Percentiles rank a stretch among this genome's conserved stretches.
Conservation (phyloP, 2,329 filamentous ascomycete species). For the Fusarium sp. region DNA sequence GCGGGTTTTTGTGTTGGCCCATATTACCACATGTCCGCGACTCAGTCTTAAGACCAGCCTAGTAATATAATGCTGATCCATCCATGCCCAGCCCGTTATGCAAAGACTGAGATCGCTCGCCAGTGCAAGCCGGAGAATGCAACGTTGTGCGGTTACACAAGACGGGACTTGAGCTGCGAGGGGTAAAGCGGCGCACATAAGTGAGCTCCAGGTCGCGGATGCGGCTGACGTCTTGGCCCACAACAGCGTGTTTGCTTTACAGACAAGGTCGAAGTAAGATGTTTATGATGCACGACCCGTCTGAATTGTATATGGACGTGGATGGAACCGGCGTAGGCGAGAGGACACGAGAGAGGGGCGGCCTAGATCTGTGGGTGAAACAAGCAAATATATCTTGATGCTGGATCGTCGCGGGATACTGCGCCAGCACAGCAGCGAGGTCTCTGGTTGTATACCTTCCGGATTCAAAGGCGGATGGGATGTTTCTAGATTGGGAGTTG, state of each 20-base stretch:
- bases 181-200: constrained; percentile 30
- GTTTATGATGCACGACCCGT: not conserved
- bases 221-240: constrained; percentile 26
- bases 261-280: not conserved
- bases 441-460: constrained; percentile 11
- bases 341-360: not conserved
- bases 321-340: not conserved
- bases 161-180: constrained; percentile 40
- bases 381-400: constrained; percentile 6
- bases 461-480: not conserved
- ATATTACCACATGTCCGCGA: not conserved
- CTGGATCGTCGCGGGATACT: constrained; percentile 8
- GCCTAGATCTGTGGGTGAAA: not conserved
- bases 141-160: constrained; percentile 32
- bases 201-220: not conserved
- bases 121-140: constrained; percentile 8
- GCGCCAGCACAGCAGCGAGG: not conserved
- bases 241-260: constrained; percentile 12
- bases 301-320: not conserved
- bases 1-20: not conserved
- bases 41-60: not conserved
- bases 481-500: constrained; percentile 5
- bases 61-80: constrained; percentile 15
- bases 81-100: not conserved
- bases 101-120: constrained; percentile 10